Conservation (phyloP, 257 asterid species). For the Jacaranda copaia region DNA sequence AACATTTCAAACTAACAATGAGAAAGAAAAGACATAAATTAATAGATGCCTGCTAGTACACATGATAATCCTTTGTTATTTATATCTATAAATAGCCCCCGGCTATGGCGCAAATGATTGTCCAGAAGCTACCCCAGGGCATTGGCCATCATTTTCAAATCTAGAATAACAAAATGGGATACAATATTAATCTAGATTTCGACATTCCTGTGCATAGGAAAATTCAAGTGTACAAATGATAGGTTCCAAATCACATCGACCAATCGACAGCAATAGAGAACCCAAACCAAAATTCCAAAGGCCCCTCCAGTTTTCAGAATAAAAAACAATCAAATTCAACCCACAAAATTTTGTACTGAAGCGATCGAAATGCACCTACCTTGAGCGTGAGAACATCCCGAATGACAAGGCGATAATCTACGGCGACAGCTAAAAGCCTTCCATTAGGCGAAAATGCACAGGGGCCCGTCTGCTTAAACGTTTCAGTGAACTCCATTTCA, state of each 20-base stretch:
- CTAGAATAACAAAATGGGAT: not conserved
- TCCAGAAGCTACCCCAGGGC: not conserved
- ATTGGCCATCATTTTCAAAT: not conserved
- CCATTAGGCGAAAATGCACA: slow-evolving; percentile 92
- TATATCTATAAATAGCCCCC: not conserved
- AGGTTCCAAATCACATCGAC: slow-evolving; percentile 5
- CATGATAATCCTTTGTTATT: not conserved
- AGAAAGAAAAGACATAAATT: not conserved
- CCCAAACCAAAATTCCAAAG: slow-evolving; percentile 23
- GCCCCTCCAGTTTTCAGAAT: slow-evolving; percentile 9
- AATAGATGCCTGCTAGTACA: no score
- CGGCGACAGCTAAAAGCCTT: slow-evolving; percentile 84
- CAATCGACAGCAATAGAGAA: not conserved
- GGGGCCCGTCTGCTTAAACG: slow-evolving; percentile 85
- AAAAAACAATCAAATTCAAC: slow-evolving; percentile 13
- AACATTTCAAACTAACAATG: not conserved
- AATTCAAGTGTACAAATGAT: slow-evolving; percentile 15
- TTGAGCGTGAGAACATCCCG: slow-evolving; percentile 90
- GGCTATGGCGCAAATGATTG: not conserved
- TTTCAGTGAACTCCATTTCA: slow-evolving; percentile 89
- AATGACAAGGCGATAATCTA: slow-evolving; percentile 90
- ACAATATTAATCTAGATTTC: slow-evolving; percentile 4
- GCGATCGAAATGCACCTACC: slow-evolving; percentile 48
- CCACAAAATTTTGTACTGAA: not conserved
- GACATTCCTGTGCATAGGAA: slow-evolving; percentile 6